Conservation (phyloP, 495 filamentous ascomycete genomes). For the Penicillium ucsense region DNA sequence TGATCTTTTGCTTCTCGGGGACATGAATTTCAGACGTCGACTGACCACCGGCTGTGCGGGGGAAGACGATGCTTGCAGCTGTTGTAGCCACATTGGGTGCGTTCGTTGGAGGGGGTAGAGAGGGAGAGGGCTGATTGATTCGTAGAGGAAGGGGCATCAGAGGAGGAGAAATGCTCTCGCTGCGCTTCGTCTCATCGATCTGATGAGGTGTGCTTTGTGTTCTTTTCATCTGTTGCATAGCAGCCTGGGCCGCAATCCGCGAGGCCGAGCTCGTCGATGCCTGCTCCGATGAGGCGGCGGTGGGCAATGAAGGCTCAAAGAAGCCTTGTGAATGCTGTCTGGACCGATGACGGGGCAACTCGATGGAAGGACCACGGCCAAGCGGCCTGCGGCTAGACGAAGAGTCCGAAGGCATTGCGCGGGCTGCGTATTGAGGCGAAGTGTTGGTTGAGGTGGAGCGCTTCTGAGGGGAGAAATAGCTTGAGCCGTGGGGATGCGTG, state of each 20-base stretch:
- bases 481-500: constrained; percentile 10
- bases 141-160: constrained; percentile 16
- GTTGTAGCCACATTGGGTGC: constrained; percentile 60
- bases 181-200: constrained; percentile 30
- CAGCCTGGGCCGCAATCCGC: constrained; percentile 84
- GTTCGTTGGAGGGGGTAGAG: constrained; percentile 44
- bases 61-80: constrained; percentile 81
- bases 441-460: constrained; percentile 25
- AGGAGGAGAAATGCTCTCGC: constrained; percentile 39
- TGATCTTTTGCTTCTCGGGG: constrained; percentile 70
- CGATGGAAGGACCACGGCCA: constrained; percentile 29
- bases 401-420: constrained; percentile 33
- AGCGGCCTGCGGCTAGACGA: constrained; percentile 26
- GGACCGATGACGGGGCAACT: constrained; percentile 33
- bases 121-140: constrained; percentile 27
- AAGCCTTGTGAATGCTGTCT: constrained; percentile 74
- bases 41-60: constrained; percentile 46
- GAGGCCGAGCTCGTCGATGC: constrained; percentile 56
- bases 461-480: constrained; percentile 28
- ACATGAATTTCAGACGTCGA: constrained; percentile 33
- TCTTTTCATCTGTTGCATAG: constrained; percentile 72
- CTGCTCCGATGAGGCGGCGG: constrained; percentile 48
- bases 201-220: constrained; percentile 53
- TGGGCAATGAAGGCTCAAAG: constrained; percentile 80
- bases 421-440: constrained; percentile 20